Conservation (phyloP, 305 asterid genomes). For the Fraxinus baroniana region DNA sequence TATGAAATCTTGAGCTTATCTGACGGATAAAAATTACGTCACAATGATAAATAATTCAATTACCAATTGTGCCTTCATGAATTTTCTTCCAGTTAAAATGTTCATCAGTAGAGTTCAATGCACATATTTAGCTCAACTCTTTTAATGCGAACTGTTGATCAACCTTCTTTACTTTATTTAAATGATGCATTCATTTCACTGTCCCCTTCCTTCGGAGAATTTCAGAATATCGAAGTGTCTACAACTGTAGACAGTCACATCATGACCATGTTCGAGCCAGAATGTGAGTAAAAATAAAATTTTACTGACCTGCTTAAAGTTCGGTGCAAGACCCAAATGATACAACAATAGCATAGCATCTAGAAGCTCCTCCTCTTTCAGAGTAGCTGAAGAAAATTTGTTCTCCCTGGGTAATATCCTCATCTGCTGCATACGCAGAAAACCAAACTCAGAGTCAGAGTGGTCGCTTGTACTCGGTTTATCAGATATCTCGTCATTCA, state of each 20-base stretch:
- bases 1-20: background rate
- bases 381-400: constrained; percentile 58
- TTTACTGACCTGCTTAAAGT: constrained; percentile 80
- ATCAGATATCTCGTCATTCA: constrained; percentile 79
- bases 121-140: constrained; percentile 9
- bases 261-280: background rate
- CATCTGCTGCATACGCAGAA: constrained; percentile 69
- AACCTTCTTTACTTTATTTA: background rate
- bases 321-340: constrained; percentile 93
- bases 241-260: constrained; percentile 6
- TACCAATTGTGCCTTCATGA: background rate
- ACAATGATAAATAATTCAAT: background rate
- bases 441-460: constrained; percentile 70
- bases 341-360: constrained; percentile 89
- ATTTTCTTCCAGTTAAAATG: background rate
- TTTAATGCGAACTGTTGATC: constrained; percentile 1
- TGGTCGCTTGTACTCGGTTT: constrained; percentile 93
- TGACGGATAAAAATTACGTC: background rate
- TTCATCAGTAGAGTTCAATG: constrained; percentile 3
- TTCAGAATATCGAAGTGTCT: background rate
- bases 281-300: background rate
- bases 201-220: background rate
- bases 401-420: constrained; percentile 60
- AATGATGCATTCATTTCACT: background rate
- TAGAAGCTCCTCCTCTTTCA: constrained; percentile 92